phyloP scores from a whole-genome alignment of 768 basidiomycete genomes.

The Termitomyces sp. region DNA sequence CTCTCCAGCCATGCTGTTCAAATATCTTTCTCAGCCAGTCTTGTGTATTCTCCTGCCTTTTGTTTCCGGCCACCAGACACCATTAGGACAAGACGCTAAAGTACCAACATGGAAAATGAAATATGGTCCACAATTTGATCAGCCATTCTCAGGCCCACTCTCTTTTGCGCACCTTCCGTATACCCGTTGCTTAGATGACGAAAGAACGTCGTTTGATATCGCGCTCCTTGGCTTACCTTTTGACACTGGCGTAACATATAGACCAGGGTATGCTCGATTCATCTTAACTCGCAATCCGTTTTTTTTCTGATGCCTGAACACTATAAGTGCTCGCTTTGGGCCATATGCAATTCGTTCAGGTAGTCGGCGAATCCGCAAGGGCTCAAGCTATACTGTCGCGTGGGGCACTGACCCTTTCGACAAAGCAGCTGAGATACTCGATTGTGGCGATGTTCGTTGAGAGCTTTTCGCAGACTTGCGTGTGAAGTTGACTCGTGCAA shows the following conservation, averaged over 20 bases:
- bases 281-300: background rate
- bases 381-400: conserved; percentile 62
- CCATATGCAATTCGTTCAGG: conserved; percentile 83
- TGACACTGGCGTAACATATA: conserved; percentile 67
- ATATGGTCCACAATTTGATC: conserved; percentile 74
- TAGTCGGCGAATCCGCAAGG: conserved; percentile 59
- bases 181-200: conserved; percentile 63
- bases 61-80: conserved; percentile 8
- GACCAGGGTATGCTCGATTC: conserved; percentile 38
- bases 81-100: conserved; percentile 3
- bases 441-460: conserved; percentile 75
- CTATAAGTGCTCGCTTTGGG: conserved; percentile 76
- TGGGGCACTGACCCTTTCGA: conserved; percentile 70
- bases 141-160: conserved; percentile 74
- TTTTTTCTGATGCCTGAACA: background rate
- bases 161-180: conserved; percentile 85
- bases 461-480: background rate
- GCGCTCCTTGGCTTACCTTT: conserved; percentile 81
- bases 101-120: conserved; percentile 58
- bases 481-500: background rate
- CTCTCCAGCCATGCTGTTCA: background rate
- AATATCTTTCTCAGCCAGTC: background rate
- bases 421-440: conserved; percentile 56
- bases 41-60: background rate
- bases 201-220: conserved; percentile 57